These are phyloP conservation scores for Carex cristatella DNA, from an alignment of 176 grass and related monocot species.

Conservation along the genomic window DNA sequence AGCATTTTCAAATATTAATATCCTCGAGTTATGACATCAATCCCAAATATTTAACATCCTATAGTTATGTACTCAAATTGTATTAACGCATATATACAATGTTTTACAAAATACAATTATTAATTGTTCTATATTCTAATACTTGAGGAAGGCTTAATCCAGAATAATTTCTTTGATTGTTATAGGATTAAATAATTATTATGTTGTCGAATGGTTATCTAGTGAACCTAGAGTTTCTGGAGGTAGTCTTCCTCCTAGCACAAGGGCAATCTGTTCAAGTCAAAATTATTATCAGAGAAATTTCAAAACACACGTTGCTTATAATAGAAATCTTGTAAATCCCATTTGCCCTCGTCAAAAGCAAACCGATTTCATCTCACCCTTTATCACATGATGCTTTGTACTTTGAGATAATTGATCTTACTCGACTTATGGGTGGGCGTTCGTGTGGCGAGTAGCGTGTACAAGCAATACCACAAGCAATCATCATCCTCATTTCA, in stretches of 20 bases:
- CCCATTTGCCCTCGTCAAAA: background rate
- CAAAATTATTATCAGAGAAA: background rate
- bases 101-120: background rate
- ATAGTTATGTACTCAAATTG: background rate
- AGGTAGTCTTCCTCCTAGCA: slow-evolving; percentile 3
- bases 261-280: slow-evolving; percentile 8
- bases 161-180: background rate
- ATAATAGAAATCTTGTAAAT: background rate
- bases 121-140: background rate
- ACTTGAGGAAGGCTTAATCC: background rate
- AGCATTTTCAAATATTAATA: background rate
- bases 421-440: background rate
- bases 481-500: background rate
- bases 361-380: background rate
- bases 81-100: background rate
- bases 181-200: background rate
- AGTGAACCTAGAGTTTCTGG: background rate
- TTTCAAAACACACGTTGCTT: background rate
- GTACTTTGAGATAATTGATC: background rate
- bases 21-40: background rate
- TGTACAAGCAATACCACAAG: background rate
- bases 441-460: background rate
- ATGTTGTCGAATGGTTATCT: background rate
- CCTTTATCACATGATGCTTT: background rate
- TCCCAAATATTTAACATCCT: background rate